phyloP scores from a whole-genome alignment of 2,329 filamentous ascomycete species.

The Xenoacremonium recifei region DNA sequence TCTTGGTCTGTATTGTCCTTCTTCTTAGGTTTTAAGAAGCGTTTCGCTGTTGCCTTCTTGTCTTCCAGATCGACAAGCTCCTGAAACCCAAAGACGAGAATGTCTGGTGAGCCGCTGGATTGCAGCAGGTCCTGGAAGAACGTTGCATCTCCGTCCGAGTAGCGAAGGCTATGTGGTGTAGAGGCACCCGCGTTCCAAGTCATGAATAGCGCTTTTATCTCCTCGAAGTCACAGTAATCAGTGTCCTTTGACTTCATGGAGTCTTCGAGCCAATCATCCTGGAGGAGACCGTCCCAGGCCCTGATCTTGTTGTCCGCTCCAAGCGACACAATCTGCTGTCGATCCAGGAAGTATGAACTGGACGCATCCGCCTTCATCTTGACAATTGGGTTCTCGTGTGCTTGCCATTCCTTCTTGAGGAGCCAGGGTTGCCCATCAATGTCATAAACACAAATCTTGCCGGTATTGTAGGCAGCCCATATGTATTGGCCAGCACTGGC shows the following conservation, averaged over 20 bases:
- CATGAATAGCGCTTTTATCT: constrained; percentile 76
- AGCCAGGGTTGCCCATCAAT: constrained; percentile 79
- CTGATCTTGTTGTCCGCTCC: constrained; percentile 83
- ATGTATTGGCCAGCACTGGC: constrained; percentile 77
- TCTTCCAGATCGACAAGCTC: constrained; percentile 98
- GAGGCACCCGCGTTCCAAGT: constrained; percentile 98
- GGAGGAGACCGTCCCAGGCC: constrained; percentile 88
- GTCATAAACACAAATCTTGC: constrained; percentile 92
- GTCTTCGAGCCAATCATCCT: constrained; percentile 91
- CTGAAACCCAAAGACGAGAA: constrained; percentile 94
- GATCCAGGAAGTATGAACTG: constrained; percentile 81
- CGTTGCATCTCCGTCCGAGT: constrained; percentile 64
- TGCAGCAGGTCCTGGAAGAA: constrained; percentile 82
- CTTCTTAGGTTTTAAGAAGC: constrained; percentile 88
- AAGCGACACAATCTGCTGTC: constrained; percentile 80
- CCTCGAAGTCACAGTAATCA: constrained; percentile 82
- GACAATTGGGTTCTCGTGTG: constrained; percentile 79
- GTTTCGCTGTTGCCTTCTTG: constrained; percentile 96
- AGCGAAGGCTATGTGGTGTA: constrained; percentile 79
- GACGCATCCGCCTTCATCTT: constrained; percentile 76
- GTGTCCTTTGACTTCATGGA: constrained; percentile 83
- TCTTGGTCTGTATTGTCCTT: constrained; percentile 78
- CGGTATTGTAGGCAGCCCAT: constrained; percentile 94
- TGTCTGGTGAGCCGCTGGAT: constrained; percentile 77
- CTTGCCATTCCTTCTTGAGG: constrained; percentile 92